phyloP scores from a whole-genome alignment of 2,329 filamentous ascomycete genomes.

The Venturia pyrina region DNA sequence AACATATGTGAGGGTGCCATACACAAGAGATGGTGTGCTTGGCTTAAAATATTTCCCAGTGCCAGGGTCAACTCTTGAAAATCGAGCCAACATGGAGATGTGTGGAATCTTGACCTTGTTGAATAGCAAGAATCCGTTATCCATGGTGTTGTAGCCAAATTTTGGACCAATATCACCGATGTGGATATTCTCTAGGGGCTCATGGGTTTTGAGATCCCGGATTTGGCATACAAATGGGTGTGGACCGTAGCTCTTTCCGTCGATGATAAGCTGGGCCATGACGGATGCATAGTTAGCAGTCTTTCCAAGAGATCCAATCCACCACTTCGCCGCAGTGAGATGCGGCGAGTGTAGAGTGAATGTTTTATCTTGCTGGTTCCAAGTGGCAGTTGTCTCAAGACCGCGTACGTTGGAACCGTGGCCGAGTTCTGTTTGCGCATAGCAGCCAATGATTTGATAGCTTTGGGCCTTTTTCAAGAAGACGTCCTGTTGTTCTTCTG shows the following conservation, averaged over 20 bases:
- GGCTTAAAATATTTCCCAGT: slow-evolving; percentile 60
- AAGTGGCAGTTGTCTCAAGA: slow-evolving; percentile 62
- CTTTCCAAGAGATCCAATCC: slow-evolving; percentile 69
- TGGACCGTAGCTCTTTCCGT: slow-evolving; percentile 51
- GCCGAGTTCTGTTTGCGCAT: slow-evolving; percentile 71
- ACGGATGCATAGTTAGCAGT: slow-evolving; percentile 70
- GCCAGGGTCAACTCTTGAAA: slow-evolving; percentile 54
- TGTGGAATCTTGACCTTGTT: slow-evolving; percentile 72
- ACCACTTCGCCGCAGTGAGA: slow-evolving; percentile 72
- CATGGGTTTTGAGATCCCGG: slow-evolving; percentile 58
- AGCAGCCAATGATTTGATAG: slow-evolving; percentile 68
- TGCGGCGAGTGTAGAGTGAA: slow-evolving; percentile 66
- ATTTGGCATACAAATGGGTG: slow-evolving; percentile 73
- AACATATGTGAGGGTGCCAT: slow-evolving; percentile 68
- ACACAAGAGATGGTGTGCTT: slow-evolving; percentile 58
- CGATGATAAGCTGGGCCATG: slow-evolving; percentile 65
- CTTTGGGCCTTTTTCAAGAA: slow-evolving; percentile 59
- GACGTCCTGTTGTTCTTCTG: slow-evolving; percentile 60
- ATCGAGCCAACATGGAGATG: slow-evolving; percentile 55
- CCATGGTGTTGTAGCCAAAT: slow-evolving; percentile 72
- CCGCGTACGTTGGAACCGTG: slow-evolving; percentile 73
- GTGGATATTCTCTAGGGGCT: slow-evolving; percentile 58
- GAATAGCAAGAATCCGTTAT: slow-evolving; percentile 70
- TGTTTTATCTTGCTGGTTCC: slow-evolving; percentile 63
- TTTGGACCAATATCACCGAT: slow-evolving; percentile 75